A percentile compares a stretch with the other conserved stretches of the same genome.
phyloP scores from a whole-genome alignment of 495 filamentous ascomycete species.

The Xanthoparmelia taractica region DNA sequence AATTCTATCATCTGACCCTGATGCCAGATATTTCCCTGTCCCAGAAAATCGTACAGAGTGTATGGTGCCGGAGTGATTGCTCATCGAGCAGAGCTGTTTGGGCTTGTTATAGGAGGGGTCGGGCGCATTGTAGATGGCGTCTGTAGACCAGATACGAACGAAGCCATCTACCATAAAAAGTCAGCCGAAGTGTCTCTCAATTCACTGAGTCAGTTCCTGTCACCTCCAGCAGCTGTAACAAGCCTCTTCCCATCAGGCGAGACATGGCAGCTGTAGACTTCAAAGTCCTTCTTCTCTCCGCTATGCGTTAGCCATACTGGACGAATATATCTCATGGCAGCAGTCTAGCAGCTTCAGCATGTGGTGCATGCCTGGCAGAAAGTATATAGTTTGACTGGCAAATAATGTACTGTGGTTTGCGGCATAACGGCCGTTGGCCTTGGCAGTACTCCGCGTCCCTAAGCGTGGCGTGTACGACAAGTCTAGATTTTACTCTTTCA shows the following conservation, averaged over 20 bases:
- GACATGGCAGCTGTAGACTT: constrained; percentile 95
- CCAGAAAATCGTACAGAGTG: constrained; percentile 93
- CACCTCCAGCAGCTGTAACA: constrained; percentile 89
- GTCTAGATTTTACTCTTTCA: too few relatives aligned
- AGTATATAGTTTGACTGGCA: background rate
- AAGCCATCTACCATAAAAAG: constrained; percentile 63
- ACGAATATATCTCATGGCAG: constrained; percentile 79
- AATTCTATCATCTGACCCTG: constrained; percentile 95
- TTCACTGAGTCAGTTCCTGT: constrained; percentile 24
- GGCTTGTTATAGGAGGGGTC: constrained; percentile 65
- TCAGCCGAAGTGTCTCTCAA: constrained; percentile 15
- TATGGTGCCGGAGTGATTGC: constrained; percentile 95
- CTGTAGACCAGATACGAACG: constrained; percentile 94
- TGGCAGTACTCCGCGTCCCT: background rate
- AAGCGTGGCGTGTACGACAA: too few relatives aligned
- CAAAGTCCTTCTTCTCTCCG: constrained; percentile 95
- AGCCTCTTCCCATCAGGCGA: constrained; percentile 87
- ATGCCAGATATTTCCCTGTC: constrained; percentile 87
- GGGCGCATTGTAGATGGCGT: constrained; percentile 75
- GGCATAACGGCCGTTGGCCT: background rate
- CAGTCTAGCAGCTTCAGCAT: constrained; percentile 4
- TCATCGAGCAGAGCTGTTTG: constrained; percentile 92
- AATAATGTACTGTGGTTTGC: background rate
- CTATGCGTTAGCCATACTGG: constrained; percentile 84
- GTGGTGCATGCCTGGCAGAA: constrained; percentile 10